Evolutionary conservation across 306 rosid species (phyloP), one percentile per base, ranked within the genome.

Genomic region (Quercus variabilis): DNA sequence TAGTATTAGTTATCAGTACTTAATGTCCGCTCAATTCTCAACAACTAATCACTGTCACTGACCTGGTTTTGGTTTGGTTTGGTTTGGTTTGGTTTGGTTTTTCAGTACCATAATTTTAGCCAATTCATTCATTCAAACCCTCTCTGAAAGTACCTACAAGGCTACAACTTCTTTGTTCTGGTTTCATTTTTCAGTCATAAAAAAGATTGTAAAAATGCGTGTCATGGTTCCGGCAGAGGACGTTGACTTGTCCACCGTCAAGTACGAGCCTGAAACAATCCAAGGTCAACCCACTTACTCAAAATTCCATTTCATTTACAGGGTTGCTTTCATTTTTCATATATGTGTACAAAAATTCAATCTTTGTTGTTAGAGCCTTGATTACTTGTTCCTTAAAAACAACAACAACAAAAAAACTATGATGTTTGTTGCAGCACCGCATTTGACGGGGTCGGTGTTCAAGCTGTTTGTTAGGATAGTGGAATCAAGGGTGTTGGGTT

Each of bases 381-480:
- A 81, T 62, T 78, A 23, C 19, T 3, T 46, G n/a, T 59, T 55
- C 11, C 46, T 38, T 41, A 41, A 41, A 41, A 41, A 41, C 0
- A 5, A 5, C 31, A 30, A 30, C 1, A 31, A 31, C 0, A 35
- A 41, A 2, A 33, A 41, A 41, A 41, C 46, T 41, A 41, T 41
- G 46, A 8, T 33, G n/a, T 74, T 57, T 80, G 55, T 82, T 78
- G 84, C 89, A 94, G 97, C 99, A 79, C 99, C 99, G 1, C 97
- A 90, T 88, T 83, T 94, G 93, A 89, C 91, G 57, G 99, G 99
- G 8, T 88, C 89, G 28, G 15, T 31, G 19, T 81, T 94, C 70
- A 88, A 92, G 86, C 52, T 92, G 0, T 91, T 91, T 76, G 94
- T 91, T 69, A 83, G 88, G 87, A 76, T 92, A 5, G 6, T 87